Base-by-base conservation (phyloP, 1,284 basidiomycete species). In the Rhodotorula sp. region DNA sequence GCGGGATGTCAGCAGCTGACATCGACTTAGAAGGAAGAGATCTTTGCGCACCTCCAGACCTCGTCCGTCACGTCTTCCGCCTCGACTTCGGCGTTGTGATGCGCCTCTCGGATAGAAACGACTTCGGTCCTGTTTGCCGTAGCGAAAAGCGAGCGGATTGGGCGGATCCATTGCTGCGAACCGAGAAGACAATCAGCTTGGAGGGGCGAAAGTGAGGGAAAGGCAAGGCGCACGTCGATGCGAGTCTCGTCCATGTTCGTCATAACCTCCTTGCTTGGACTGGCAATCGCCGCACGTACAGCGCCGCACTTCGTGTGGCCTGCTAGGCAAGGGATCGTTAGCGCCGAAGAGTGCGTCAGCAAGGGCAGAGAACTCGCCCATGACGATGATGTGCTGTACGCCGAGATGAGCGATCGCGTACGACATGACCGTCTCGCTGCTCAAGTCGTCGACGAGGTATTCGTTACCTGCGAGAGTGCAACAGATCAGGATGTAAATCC, bases 391-490 rank as follows among this genome's bases (percentile, higher is more conserved):
- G 46, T 75, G 74, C 24, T 55, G 40, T 4, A 75, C 74, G 10
- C 67, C 69, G 26, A 75, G 63, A 5, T 67, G 64, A 4, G 46
- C 46, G 64, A 75, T 59, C 18, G 65, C 72, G 59, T 75, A 75
- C 22, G 62, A 57, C 24, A 73, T 59, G 44, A 70, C 64, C 22
- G 71, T 71, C 65, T 87, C 83, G 6, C 87, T 87, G 74, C 86
- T 91, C 77, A 88, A 86, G 80, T 96, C 94, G 71, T 88, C 81
- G 5, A 84, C 81, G 71, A 87, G 87, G 81, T 92, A 87, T 26
- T 62, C 64, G 24, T 69, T 69, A 4, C 68, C 64, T 62, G 31
- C 37, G 51, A 20, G 24, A 2, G 26, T 9, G 18, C 47, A 28
- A 11, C 3, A 24, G 48, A 5, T 11, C 13, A 24, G 7, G 15